These are phyloP conservation scores for Gentiana straminea DNA, from an alignment of 257 asterid species.

Conservation along the genomic window DNA sequence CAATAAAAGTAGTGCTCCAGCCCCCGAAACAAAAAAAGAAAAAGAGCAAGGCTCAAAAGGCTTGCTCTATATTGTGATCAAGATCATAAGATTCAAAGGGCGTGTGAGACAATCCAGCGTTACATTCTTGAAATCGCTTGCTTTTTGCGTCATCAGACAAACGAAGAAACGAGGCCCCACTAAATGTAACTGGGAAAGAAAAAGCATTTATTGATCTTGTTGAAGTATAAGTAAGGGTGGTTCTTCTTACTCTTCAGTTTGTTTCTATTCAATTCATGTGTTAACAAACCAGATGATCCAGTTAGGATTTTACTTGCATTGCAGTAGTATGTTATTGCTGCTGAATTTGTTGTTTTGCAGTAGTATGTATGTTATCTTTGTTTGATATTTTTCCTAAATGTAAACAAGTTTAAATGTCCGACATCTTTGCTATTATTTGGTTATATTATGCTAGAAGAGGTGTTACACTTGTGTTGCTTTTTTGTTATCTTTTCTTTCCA, in stretches of 20 bases:
- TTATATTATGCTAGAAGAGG: no score
- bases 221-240: constrained; percentile 35
- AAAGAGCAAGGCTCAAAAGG: constrained; percentile 35
- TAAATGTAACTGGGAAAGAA: constrained; percentile 24
- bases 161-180: constrained; percentile 33
- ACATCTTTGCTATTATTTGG: no score
- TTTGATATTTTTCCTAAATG: neutral
- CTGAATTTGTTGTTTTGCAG: constrained; percentile 7
- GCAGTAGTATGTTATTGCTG: constrained; percentile 12
- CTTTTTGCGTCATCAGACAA: constrained; percentile 12
- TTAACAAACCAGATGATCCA: constrained; percentile 30
- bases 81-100: constrained; percentile 18
- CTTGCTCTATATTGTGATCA: constrained; percentile 65
- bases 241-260: constrained; percentile 22
- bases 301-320: constrained; percentile 21
- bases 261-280: constrained; percentile 44
- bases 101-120: constrained; percentile 13
- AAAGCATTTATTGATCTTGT: constrained; percentile 25
- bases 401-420: no score
- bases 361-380: neutral
- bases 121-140: constrained; percentile 24
- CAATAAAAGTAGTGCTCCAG: constrained; percentile 46
- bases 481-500: no score
- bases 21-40: constrained; percentile 48
- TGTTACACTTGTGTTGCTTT: no score